Base-by-base conservation (phyloP, 129 eudicot species). In the Helianthus annuus region DNA sequence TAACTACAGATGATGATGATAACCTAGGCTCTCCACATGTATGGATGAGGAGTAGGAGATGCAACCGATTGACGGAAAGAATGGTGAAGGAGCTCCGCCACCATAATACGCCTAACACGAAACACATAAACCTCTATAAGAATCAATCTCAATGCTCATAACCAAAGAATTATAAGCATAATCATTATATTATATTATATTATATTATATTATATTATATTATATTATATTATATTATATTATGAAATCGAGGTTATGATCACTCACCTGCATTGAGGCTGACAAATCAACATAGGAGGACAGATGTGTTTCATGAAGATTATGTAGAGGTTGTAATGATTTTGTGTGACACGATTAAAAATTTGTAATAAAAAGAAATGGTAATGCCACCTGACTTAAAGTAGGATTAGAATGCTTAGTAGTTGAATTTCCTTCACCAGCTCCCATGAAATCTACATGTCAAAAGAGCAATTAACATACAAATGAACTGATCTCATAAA, bases 21-120 rank as follows among this genome's bases (percentile, higher is more conserved):
- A 32, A 94, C 98, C 98, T 94, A 97, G 73, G 86, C 87, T 48
- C 90, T 92, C 98, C 97, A 90, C 88, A 94, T 72, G 76, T 85
- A 94, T 27, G 97, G 97, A 81, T 90, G 97, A n/a, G 98, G 96
- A 81, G 90, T 74, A 5, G 97, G 96, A 82, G 96, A 82, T 66
- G 91, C 84, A 70, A 92, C 95, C 95, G 66, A 88, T 70, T 55
- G 98, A 80, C 68, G 97, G 87, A 68, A 80, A 89, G 66, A 93
- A 89, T 8, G 98, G 95, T 7, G 97, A 91, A 74, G 97, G 55
- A 75, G 84, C 92, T 65, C 96, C 96, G 79, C 86, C 75, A 69
- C 93, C 83, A 83, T 90, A 94, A 86, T 86, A 90, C 19, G 98
- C 98, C 98, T 94, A 48, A 59, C 52, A 72, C 10, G 27, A 78